Conservation (phyloP, 352 stramenopile species). For the Thraustochytrium striatum region DNA sequence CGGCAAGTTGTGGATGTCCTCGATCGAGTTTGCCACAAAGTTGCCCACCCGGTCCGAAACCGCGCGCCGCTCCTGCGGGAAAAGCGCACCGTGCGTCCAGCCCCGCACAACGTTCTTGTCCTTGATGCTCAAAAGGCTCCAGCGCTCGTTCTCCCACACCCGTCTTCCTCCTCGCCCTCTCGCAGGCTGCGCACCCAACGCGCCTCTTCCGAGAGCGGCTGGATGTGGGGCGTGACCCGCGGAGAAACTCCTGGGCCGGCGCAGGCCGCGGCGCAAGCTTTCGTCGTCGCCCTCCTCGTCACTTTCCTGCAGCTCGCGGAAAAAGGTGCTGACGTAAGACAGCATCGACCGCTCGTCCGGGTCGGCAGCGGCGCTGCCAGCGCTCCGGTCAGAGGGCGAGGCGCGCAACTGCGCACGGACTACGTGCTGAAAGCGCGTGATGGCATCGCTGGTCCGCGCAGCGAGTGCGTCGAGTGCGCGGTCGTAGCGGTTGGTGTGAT, state of each 20-base stretch:
- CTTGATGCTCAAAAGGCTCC: slow-evolving; percentile 32
- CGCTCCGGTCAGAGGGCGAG: background rate
- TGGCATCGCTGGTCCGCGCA: background rate
- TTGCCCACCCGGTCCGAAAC: slow-evolving; percentile 11
- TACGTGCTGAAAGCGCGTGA: background rate
- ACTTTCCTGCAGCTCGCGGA: background rate
- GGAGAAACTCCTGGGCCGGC: background rate
- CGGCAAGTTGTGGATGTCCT: background rate
- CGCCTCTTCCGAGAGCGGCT: background rate
- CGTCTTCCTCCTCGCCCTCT: slow-evolving; percentile 37
- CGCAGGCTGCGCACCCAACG: background rate
- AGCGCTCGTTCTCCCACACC: slow-evolving; percentile 44
- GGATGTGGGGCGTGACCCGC: background rate
- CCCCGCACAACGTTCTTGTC: slow-evolving; percentile 13
- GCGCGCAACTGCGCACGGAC: background rate
- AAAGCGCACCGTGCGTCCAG: background rate
- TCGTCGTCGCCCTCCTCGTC: background rate
- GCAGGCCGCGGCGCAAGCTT: background rate
- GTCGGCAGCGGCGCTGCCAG: background rate
- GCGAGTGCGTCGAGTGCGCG: background rate
- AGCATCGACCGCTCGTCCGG: background rate
- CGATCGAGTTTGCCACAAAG: background rate
- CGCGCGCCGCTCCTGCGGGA: slow-evolving; percentile 9
- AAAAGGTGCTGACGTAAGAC: background rate
- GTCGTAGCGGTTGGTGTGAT: background rate